Base-by-base conservation (phyloP, 805 yeast genomes). In the Teunomyces aglyptinius region DNA sequence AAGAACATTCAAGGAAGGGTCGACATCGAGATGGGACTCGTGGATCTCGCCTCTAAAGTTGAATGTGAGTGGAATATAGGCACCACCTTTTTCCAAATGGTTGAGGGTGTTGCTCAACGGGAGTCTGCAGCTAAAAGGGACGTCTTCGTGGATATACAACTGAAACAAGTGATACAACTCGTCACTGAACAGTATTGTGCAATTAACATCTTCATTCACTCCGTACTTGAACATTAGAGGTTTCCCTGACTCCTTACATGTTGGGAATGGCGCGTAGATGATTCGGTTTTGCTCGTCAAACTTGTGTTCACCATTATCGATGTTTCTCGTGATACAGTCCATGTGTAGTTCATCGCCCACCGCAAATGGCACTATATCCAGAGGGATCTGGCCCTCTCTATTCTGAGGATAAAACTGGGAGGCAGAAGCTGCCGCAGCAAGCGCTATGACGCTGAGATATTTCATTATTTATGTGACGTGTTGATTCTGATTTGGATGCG, bases 231-330 rank as follows among this genome's bases (percentile, higher is more conserved):
- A 70, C n/a, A 66, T 51, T 33, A 86, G 70, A 2, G 89, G 84
- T 51, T 71, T 65, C 1, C 80, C 80, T 0, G 89, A 81, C 57
- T 86, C 92, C 45, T 69, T 67, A 65, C 94, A 86, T 5, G 55
- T 64, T 2, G 89, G 86, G 53, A 85, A 83, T 4, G 77, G 67
- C 1, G 62, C 73, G 54, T 81, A 85, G 13, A 84, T 60, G 45
- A 86, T 80, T 47, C 78, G 68, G 6, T 78, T 78, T n/a, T 76
- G 65, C n/a, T 71, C 73, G 57, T 85, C 89, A 51, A 83, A 82
- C 48, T 78, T 73, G 67, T 86, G 92, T 60, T 86, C 92, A 45
- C 94, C 94, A 50, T 74, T 80, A 35, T 84, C 88, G 44, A 86
- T 86, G 52, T 83, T 78, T 56, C 94, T 71, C 42, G 77, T 63